phyloP scores from a whole-genome alignment of 441 rosid genomes.

The Viola pubescens region DNA sequence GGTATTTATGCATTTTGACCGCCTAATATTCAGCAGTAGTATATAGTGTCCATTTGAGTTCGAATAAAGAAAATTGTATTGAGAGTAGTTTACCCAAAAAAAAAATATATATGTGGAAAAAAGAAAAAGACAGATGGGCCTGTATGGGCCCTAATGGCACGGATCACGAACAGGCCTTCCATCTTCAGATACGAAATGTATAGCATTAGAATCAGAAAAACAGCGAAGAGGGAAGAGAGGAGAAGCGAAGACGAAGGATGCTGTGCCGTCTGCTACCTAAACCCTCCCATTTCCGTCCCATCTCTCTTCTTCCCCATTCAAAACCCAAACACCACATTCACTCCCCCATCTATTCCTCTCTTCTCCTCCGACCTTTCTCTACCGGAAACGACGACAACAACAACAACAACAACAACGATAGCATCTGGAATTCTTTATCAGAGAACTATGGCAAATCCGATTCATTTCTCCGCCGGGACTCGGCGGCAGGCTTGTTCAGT shows the following conservation, averaged over 20 bases:
- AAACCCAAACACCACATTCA: slow-evolving; percentile 23
- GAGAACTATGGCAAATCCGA: slow-evolving; percentile 34
- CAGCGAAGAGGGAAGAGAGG: no score
- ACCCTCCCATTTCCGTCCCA: slow-evolving; percentile 48
- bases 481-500: slow-evolving; percentile 11
- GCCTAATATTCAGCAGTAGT: no score
- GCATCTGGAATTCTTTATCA: slow-evolving; percentile 41
- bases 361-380: slow-evolving; percentile 41
- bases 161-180: no score
- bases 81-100: no score
- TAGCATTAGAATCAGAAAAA: no score
- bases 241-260: slow-evolving; percentile 26
- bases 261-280: slow-evolving; percentile 59
- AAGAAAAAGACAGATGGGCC: no score
- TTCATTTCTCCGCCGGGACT: slow-evolving; percentile 28
- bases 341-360: slow-evolving; percentile 18
- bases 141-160: no score
- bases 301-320: slow-evolving; percentile 26
- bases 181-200: no score
- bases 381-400: slow-evolving; percentile 26
- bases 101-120: no score
- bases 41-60: no score
- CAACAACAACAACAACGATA: slow-evolving; percentile 20
- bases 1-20: no score
- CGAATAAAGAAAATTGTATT: no score